These are phyloP conservation scores for Kluyveromyces nonfermentans DNA, from an alignment of 805 yeast species.

Conservation along the genomic window DNA sequence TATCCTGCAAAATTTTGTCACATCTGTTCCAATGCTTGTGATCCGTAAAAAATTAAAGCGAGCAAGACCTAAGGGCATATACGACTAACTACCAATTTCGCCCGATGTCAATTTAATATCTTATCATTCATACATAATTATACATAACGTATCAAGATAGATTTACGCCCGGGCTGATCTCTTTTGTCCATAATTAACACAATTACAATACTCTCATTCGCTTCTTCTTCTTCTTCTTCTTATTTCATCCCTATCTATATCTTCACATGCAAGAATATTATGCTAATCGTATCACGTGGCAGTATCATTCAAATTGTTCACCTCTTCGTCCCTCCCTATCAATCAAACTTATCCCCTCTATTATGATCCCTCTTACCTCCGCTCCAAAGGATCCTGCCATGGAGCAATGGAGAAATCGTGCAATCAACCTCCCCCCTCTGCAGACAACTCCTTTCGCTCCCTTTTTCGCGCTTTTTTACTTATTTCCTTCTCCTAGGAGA, in stretches of 20 bases:
- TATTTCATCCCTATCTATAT: neutral
- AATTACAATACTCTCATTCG: too few relatives aligned
- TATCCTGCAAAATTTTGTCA: conserved; percentile 25
- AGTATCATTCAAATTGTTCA: too few relatives aligned
- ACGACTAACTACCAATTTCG: conserved; percentile 16
- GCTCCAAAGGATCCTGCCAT: neutral
- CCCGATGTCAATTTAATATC: too few relatives aligned
- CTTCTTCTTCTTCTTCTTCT: too few relatives aligned
- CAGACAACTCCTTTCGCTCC: neutral
- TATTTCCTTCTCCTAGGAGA: neutral
- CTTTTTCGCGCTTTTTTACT: neutral
- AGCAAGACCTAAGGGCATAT: conserved; percentile 20
- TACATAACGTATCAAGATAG: too few relatives aligned
- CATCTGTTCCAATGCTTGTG: conserved; percentile 27
- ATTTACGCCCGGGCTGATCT: too few relatives aligned
- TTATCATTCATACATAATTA: too few relatives aligned
- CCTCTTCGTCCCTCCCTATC: neutral
- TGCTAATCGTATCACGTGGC: too few relatives aligned
- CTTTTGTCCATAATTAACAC: too few relatives aligned
- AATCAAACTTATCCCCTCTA: neutral
- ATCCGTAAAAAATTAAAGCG: conserved; percentile 27
- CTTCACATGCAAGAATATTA: too few relatives aligned
- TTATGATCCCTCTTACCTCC: neutral
- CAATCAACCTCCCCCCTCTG: neutral
- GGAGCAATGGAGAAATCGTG: neutral